Evolutionary conservation across 306 rosid genomes (phyloP).

Genomic region (Psophocarpus tetragonolobus): DNA sequence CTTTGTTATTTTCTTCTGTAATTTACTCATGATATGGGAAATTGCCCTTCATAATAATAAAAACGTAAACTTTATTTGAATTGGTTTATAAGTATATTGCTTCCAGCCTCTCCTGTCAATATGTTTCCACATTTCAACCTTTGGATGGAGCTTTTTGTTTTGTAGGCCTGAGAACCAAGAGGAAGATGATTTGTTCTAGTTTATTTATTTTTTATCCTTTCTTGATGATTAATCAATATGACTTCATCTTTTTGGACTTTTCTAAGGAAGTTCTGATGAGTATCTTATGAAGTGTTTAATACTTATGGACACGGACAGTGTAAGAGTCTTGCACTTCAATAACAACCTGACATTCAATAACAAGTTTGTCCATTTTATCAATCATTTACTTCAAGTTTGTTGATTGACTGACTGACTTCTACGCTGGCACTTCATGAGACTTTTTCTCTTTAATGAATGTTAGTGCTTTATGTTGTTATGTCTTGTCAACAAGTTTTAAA

Average conservation of each 20-base stretch:
- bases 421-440: no score
- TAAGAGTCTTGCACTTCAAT: no score
- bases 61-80: slow-evolving; percentile 3
- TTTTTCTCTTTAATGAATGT: not conserved
- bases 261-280: not conserved
- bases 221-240: not conserved
- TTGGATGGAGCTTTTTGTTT: not conserved
- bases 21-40: not conserved
- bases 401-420: no score
- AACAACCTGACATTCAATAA: no score
- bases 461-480: not conserved
- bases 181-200: not conserved
- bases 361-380: no score
- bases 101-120: not conserved
- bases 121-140: not conserved
- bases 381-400: no score
- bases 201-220: not conserved
- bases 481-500: not conserved
- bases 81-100: not conserved
- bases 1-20: not conserved
- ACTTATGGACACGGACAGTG: no score
- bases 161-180: not conserved
- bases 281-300: no score
- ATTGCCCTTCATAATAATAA: not conserved
- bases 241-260: not conserved